Base-by-base conservation (phyloP, 1,139 yeast species). In the Blastobotrys aristatus region DNA sequence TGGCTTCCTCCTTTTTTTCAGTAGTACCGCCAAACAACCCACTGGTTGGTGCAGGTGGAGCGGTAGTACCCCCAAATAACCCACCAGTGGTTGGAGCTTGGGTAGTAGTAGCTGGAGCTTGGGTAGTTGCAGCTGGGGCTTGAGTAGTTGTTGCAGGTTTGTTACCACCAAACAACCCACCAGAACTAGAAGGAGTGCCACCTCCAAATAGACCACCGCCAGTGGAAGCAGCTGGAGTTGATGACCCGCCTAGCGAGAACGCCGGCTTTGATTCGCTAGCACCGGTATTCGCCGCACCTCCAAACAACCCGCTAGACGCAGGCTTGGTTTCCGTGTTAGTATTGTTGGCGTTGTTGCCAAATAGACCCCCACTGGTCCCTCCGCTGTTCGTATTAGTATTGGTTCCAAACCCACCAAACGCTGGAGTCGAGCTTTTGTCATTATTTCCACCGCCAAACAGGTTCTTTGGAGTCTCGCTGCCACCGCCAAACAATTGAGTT, bases 251-350 rank as follows among this genome's bases (percentile, higher is more conserved):
- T 20, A 43, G 14, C 20, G n/a, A n/a, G n/a, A n/a, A n/a, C n/a
- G n/a, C n/a, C n/a, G n/a, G n/a, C n/a, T n/a, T n/a, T n/a, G n/a
- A n/a, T n/a, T n/a, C n/a, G n/a, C n/a, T n/a, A n/a, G n/a, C n/a
- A n/a, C n/a, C n/a, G n/a, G n/a, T n/a, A n/a, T n/a, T n/a, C n/a
- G n/a, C n/a, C n/a, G n/a, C n/a, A n/a, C 41, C 33, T 17, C 37
- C 35, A 30, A 47, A 43, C 31, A 45, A 32, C 24, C 67, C 69
- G 47, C 63, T 57, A 2, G 60, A 60, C 61, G 49, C 61, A n/a
- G 65, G 65, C 38, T 54, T 57, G 22, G n/a, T n/a, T n/a, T n/a
- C n/a, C n/a, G n/a, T n/a, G 16, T 8, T 33, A 17, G 36, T 33
- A 33, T 8, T 33, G 16, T 22, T 18, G 13, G 8, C 13, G 16